These are phyloP conservation scores for Trichoderma erinaceum DNA, from an alignment of 495 filamentous ascomycete genomes.

Conservation along the genomic window DNA sequence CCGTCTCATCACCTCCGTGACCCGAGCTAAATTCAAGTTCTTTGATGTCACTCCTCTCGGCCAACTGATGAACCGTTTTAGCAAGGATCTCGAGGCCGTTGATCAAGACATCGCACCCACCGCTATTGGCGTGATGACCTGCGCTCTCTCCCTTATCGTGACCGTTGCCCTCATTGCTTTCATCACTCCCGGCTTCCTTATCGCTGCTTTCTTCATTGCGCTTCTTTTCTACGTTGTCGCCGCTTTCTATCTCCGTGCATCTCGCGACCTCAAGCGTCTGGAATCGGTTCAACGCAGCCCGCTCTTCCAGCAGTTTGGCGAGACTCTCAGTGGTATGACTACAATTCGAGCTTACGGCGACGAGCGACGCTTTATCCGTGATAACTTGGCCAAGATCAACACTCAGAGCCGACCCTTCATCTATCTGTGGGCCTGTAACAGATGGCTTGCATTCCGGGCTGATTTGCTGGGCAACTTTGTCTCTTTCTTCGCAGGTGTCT, in stretches of 20 bases:
- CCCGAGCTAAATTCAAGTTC: slow-evolving; percentile 90
- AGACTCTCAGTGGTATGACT: slow-evolving; percentile 91
- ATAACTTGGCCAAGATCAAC: slow-evolving; percentile 87
- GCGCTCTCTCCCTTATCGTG: slow-evolving; percentile 62
- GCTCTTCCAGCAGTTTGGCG: slow-evolving; percentile 96
- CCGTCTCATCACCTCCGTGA: slow-evolving; percentile 68
- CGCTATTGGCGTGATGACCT: slow-evolving; percentile 59
- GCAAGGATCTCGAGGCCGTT: slow-evolving; percentile 90
- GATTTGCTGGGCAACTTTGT: slow-evolving; percentile 89
- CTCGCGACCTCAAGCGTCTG: slow-evolving; percentile 86
- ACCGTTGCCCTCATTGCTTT: slow-evolving; percentile 86
- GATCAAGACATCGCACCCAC: slow-evolving; percentile 95
- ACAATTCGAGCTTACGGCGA: slow-evolving; percentile 97
- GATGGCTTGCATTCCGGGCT: slow-evolving; percentile 92
- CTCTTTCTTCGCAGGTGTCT: slow-evolving; percentile 88
- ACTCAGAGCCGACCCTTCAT: slow-evolving; percentile 90
- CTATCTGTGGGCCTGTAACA: slow-evolving; percentile 93
- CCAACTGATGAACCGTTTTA: slow-evolving; percentile 97
- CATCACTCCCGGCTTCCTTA: slow-evolving; percentile 88
- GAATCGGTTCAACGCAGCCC: slow-evolving; percentile 94
- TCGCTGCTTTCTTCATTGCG: slow-evolving; percentile 81
- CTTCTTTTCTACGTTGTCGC: slow-evolving; percentile 77
- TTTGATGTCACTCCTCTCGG: slow-evolving; percentile 96
- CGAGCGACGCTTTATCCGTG: slow-evolving; percentile 84
- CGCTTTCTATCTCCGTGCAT: slow-evolving; percentile 82